Evolutionary conservation across 495 filamentous ascomycete genomes (phyloP), one percentile per base, ranked within the genome.

Genomic region (Xylaria telfairii): DNA sequence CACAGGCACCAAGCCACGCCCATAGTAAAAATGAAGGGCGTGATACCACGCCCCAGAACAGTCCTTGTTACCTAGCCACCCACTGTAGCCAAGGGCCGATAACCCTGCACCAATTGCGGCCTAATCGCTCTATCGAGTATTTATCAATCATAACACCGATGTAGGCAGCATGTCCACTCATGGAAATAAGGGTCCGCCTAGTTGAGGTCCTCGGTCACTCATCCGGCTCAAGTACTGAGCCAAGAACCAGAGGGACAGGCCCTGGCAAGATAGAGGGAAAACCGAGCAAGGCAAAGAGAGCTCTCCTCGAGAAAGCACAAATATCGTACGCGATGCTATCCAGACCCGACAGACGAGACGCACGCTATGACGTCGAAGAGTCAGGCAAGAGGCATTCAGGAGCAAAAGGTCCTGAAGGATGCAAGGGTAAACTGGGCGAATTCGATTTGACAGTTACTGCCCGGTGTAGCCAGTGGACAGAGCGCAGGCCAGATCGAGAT

Each of bases 401-500:
- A 68, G 65, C 65, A 68, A 68, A 68, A 59, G 65, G 39, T 68
- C 65, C 65, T 60, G 47, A 21, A n/a, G 53, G 49, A 53, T 24
- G 10, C 51, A 57, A 59, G 54, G 65, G 51, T 44, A 44, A 64
- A 69, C 7, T 61, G 26, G 41, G 54, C 56, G 47, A 34, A 26
- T 46, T 46, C 42, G 65, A 34, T 24, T n/a, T n/a, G 24, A 68
- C 53, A 37, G 4, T 8, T 37, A 8, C 4, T 37, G 34, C 28
- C 15, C 26, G 21, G 32, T 21, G 19, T 41, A 56, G 32, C 9
- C 28, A 42, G 47, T 26, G 24, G 54, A 49, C 39, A 41, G 37
- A 51, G 51, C 21, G 21, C 37, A 32, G 19, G 62, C 34, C 26
- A 66, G 69, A 71, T 71, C 69, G 69, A 62, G 69, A 67, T 67